Conservation (phyloP, 371 early-diverging fungal species). For the Mucor piriformis region DNA sequence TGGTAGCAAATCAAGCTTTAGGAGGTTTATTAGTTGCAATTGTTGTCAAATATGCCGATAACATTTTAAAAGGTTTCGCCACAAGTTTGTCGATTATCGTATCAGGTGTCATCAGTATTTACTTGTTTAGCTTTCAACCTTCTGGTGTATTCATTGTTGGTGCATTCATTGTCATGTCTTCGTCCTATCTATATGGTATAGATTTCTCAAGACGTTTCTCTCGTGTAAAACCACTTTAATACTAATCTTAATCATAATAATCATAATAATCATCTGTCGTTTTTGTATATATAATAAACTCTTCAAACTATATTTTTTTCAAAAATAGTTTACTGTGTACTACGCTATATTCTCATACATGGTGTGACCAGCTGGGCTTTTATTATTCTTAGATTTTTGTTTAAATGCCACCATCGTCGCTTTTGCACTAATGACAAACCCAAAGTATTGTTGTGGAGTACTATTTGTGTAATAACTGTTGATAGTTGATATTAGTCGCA, state of each 20-base stretch:
- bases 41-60: conserved; percentile 90
- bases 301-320: not conserved
- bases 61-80: conserved; percentile 87
- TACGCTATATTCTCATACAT: too few relatives aligned
- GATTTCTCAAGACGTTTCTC: conserved; percentile 23
- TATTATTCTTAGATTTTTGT: too few relatives aligned
- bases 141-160: conserved; percentile 74
- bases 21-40: conserved; percentile 87
- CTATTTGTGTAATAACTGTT: too few relatives aligned
- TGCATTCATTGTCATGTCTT: conserved; percentile 61
- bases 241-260: not conserved
- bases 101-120: conserved; percentile 72
- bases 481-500: too few relatives aligned
- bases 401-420: too few relatives aligned
- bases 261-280: not conserved
- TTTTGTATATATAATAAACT: conserved; percentile 2
- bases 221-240: conserved; percentile 34
- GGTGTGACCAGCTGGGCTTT: too few relatives aligned
- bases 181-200: conserved; percentile 65
- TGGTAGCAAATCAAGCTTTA: conserved; percentile 77
- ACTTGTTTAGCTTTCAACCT: conserved; percentile 75
- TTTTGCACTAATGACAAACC: too few relatives aligned
- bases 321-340: too few relatives aligned
- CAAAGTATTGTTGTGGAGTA: too few relatives aligned
- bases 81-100: conserved; percentile 89